Evolutionary conservation across 2,329 filamentous ascomycete genomes (phyloP).

Genomic region (Trichoderma aggressivum): DNA sequence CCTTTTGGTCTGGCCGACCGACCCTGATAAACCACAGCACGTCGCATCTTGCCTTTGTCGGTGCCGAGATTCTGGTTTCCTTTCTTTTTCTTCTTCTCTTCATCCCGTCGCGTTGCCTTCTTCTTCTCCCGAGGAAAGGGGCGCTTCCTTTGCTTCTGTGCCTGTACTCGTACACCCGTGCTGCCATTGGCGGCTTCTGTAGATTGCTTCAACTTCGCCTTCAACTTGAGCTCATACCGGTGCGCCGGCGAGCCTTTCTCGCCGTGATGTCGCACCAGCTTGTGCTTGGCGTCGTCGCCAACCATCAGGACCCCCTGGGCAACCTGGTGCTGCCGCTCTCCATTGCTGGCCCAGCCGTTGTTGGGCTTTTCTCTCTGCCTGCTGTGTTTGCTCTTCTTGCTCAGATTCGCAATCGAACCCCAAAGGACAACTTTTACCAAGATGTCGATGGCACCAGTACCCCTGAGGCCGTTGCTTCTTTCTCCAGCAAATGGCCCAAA

Average conservation of each 20-base stretch:
- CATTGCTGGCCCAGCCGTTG: slow-evolving; percentile 34
- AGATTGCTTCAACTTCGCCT: neutral
- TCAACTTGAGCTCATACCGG: slow-evolving; percentile 9
- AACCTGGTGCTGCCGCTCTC: slow-evolving; percentile 28
- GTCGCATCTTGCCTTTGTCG: neutral
- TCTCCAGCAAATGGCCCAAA: slow-evolving; percentile 60
- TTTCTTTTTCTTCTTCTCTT: neutral
- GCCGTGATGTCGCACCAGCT: slow-evolving; percentile 10
- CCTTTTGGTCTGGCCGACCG: neutral
- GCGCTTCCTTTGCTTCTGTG: neutral
- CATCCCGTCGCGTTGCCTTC: neutral
- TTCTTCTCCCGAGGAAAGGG: neutral
- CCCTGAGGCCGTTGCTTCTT: slow-evolving; percentile 58
- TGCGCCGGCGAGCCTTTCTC: slow-evolving; percentile 3
- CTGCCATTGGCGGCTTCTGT: neutral
- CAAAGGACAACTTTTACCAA: slow-evolving; percentile 54
- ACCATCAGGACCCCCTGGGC: neutral
- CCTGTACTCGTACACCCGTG: neutral
- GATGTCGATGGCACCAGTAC: slow-evolving; percentile 69
- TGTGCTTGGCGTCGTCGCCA: neutral
- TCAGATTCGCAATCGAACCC: slow-evolving; percentile 35
- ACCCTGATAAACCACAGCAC: neutral
- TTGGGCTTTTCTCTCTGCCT: slow-evolving; percentile 37
- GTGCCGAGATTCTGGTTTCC: neutral
- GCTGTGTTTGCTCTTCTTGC: slow-evolving; percentile 33